Percentiles rank a stretch among this genome's conserved stretches.
phyloP scores from a whole-genome alignment of 495 filamentous ascomycete species.

The Ramalina intermedia region DNA sequence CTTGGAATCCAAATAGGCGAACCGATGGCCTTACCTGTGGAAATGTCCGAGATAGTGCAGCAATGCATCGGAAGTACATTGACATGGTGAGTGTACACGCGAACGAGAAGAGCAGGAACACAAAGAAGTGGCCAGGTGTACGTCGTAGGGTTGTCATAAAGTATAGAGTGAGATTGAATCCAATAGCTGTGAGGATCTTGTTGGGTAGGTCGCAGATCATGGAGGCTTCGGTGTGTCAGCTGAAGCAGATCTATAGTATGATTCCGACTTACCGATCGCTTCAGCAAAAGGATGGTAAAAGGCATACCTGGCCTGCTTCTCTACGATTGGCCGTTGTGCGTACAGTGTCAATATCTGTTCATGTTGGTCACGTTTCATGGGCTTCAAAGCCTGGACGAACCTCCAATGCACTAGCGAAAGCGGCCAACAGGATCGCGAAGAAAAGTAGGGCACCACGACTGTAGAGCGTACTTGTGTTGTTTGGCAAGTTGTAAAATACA shows the following conservation, averaged over 20 bases:
- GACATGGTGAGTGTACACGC: constrained; percentile 60
- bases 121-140: constrained; percentile 73
- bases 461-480: constrained; percentile 37
- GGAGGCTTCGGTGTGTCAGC: constrained; percentile 29
- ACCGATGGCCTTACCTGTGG: too few species aligned
- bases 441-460: constrained; percentile 46
- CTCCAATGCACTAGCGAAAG: constrained; percentile 58
- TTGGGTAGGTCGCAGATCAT: constrained; percentile 70
- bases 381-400: constrained; percentile 21
- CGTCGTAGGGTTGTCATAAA: constrained; percentile 46
- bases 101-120: constrained; percentile 45
- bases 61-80: constrained; percentile 63
- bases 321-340: constrained; percentile 73
- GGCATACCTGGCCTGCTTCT: constrained; percentile 80
- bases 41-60: constrained; percentile 57
- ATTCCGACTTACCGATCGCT: constrained; percentile 35
- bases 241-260: too few species aligned
- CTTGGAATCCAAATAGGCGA: constrained; percentile 17
- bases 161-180: constrained; percentile 57
- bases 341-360: constrained; percentile 61
- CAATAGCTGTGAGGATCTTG: constrained; percentile 48
- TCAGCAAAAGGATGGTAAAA: constrained; percentile 83
- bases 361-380: not conserved
- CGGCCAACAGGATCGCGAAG: constrained; percentile 68
- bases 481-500: constrained; percentile 56